Evolutionary conservation across 2,329 filamentous ascomycete genomes (phyloP).

Genomic region (Corinectria fuckeliana): DNA sequence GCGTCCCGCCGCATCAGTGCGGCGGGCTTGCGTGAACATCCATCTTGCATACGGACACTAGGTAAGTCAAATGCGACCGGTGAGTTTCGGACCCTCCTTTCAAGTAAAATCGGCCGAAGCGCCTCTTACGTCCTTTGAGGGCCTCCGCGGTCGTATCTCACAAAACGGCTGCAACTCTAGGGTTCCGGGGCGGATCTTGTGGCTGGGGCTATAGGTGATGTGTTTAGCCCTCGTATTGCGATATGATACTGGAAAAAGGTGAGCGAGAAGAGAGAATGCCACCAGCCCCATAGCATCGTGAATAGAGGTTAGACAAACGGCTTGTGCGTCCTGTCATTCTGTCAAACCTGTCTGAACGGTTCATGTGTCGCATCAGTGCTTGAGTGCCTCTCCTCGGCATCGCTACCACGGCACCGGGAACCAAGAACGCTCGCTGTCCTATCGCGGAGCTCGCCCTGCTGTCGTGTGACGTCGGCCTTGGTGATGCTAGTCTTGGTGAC

Average conservation of each 20-base stretch:
- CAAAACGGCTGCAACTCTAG: slow-evolving; percentile 22
- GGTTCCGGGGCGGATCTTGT: slow-evolving; percentile 17
- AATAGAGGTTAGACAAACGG: not conserved
- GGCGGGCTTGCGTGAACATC: slow-evolving; percentile 8
- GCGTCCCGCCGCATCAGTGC: slow-evolving; percentile 16
- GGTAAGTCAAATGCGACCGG: slow-evolving; percentile 22
- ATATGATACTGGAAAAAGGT: not conserved
- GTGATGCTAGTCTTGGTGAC: not conserved
- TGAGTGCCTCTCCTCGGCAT: not conserved
- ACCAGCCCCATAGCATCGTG: not conserved
- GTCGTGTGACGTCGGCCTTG: not conserved
- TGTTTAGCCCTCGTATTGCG: slow-evolving; percentile 1
- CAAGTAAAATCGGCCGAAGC: not conserved
- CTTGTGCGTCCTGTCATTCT: not conserved
- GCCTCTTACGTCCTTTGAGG: slow-evolving; percentile 6
- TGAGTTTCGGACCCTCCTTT: slow-evolving; percentile 33
- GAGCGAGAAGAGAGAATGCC: not conserved
- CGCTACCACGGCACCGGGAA: slow-evolving; percentile 8
- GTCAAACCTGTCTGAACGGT: not conserved
- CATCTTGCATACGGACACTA: slow-evolving; percentile 31
- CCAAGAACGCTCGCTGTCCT: not conserved
- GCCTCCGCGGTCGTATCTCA: slow-evolving; percentile 31
- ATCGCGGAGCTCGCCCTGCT: slow-evolving; percentile 5
- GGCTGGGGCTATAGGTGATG: slow-evolving; percentile 8
- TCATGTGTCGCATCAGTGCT: not conserved